Evolutionary conservation across 768 basidiomycete species (phyloP).

Genomic region (Mycena vulgaris): DNA sequence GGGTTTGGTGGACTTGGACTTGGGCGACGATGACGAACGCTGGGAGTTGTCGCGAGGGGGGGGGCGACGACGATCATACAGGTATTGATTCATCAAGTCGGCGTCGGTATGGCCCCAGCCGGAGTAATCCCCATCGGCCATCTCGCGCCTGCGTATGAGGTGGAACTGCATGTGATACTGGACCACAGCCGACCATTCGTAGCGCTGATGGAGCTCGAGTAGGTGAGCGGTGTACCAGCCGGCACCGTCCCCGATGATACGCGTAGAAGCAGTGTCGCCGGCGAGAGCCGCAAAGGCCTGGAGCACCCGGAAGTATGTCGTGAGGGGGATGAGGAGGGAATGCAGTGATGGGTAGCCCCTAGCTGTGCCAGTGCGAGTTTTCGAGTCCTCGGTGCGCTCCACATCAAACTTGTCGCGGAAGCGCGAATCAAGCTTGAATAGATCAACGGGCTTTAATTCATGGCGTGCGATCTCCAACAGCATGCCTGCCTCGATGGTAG

Average conservation of each 20-base stretch:
- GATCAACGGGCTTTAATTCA: background rate
- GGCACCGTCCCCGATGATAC: background rate
- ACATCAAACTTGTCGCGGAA: background rate
- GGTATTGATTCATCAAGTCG: background rate
- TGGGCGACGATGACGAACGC: background rate
- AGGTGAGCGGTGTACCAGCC: background rate
- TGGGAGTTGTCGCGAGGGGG: background rate
- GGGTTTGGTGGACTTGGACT: background rate
- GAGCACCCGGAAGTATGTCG: background rate
- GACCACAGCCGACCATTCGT: background rate
- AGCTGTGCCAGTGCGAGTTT: background rate
- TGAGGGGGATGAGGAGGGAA: constrained; percentile 1
- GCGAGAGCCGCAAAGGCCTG: background rate
- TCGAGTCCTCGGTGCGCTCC: background rate
- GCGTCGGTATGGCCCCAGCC: background rate
- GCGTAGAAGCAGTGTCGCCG: background rate
- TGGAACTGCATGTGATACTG: background rate
- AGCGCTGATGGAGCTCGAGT: background rate
- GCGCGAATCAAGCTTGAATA: background rate
- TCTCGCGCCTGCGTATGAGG: background rate
- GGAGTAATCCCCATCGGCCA: background rate
- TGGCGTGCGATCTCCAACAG: constrained; percentile 10
- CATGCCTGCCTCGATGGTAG: background rate
- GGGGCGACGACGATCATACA: background rate
- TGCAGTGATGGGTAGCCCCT: background rate